Base-by-base conservation (phyloP, 371 early-diverging fungal species). In the Mucor indicus region DNA sequence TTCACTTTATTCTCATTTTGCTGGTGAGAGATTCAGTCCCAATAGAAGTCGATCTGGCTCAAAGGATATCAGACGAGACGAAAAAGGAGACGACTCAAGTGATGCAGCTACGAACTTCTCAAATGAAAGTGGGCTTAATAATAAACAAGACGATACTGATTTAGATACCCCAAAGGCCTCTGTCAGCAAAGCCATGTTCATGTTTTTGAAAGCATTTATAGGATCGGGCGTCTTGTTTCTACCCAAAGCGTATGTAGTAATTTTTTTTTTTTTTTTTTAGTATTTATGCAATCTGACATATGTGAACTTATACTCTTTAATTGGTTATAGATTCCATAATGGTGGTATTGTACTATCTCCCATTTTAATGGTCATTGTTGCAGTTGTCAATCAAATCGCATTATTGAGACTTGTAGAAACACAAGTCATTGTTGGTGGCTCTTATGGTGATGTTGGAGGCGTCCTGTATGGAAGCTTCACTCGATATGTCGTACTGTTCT, bases 361-460 rank as follows among this genome's bases (percentile, higher is more conserved):
- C 30, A 50, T 50, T 9, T 32, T 67, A 12, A 59, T 67, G 51
- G 42, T 56, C 13, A 11, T 58, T 10, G 60, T 67, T 53, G 59
- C 57, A 10, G 12, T 33, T 21, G 60, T 67, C 42, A 62, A 63
- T 50, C 44, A 53, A 1, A 48, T 67, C 30, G 56, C 67, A 2
- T 67, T 67, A 25, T 50, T 56, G 17, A 49, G 60, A 43, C 38
- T 67, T 11, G 67, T 67, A 2, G 53, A 59, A 27, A 60, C 63
- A 1, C 67, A 82, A 39, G 38, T 50, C 22, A 41, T 53, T 5
- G 44, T 81, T 12, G 77, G 77, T 32, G 87, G 87, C 20, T 86
- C 86, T 25, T 91, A 87, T 64, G 90, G 92, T 52, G 91, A 91
- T 56, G 80, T 91, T 44, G 92, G 89, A 0, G 69, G 76, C 48